These are phyloP conservation scores for Danielia reshetovae DNA, from an alignment of 805 yeast genomes.

Conservation along the genomic window DNA sequence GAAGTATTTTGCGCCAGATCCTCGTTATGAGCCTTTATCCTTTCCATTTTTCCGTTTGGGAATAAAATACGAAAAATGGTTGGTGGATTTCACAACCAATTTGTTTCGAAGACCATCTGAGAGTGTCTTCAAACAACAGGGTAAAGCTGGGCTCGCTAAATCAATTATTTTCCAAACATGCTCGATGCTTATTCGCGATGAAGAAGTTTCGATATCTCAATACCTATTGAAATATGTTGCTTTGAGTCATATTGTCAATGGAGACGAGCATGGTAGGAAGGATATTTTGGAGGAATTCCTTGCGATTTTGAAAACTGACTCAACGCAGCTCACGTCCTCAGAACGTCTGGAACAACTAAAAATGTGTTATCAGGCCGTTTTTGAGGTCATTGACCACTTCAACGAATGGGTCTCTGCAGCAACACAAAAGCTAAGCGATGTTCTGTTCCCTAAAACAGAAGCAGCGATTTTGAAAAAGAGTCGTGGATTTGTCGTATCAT, in stretches of 20 bases:
- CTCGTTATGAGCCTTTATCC: slow-evolving; percentile 40
- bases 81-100: slow-evolving; percentile 64
- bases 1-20: slow-evolving; percentile 59
- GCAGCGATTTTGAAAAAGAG: slow-evolving; percentile 23
- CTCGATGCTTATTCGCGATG: slow-evolving; percentile 61
- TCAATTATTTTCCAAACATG: slow-evolving; percentile 55
- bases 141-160: slow-evolving; percentile 14
- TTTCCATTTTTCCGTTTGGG: slow-evolving; percentile 65
- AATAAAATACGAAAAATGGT: slow-evolving; percentile 66
- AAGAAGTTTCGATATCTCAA: slow-evolving; percentile 64
- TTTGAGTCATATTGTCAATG: slow-evolving; percentile 56
- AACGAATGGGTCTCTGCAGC: slow-evolving; percentile 65
- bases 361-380: slow-evolving; percentile 67
- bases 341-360: slow-evolving; percentile 56
- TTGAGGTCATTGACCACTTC: slow-evolving; percentile 77
- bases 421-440: slow-evolving; percentile 28
- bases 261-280: slow-evolving; percentile 32
- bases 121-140: slow-evolving; percentile 8
- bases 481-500: slow-evolving; percentile 34
- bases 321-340: slow-evolving; percentile 43
- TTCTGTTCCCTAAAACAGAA: slow-evolving; percentile 16
- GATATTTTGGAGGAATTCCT: slow-evolving; percentile 58
- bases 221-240: slow-evolving; percentile 76
- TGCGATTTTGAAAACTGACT: slow-evolving; percentile 43
- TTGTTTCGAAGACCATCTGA: slow-evolving; percentile 45